Base-by-base conservation (phyloP, 345 rosid species). In the Linum usitatissimum region DNA sequence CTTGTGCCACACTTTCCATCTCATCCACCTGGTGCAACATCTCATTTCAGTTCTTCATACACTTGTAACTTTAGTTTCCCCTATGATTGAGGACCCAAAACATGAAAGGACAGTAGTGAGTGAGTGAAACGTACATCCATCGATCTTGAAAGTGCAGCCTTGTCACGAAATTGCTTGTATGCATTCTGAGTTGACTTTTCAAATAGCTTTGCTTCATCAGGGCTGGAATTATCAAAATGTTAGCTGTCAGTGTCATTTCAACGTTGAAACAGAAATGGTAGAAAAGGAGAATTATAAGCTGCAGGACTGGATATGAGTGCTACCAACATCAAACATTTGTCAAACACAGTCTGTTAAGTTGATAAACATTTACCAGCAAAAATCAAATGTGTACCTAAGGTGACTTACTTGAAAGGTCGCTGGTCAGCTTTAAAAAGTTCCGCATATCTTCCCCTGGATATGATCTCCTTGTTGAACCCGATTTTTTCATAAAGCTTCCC, bases 1-100 rank as follows among this genome's bases (percentile, higher is more conserved):
- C 98, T 73, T 92, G 98, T 67, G 98, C 96, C 71, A 86, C 79
- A 77, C 81, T 87, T 76, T 92, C 98, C 96, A 92, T 89, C 78
- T 83, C 78, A 42, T 89, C 86, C 53, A 84, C 80, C 96, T 92
- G 76, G 20, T 42, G 49, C 62, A 6, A 58, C 6, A 6, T 18
- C 5, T 9, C 9, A 9, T 34, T 34, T 34, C 8, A 34, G 38
- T 34, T 7, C 38, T 3, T 34, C 2, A 2, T 23, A 23, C 1
- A 23, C 28, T 23, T 23, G 28, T 23, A 23, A 23, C 28, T 34
- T 3, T 7, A 34, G 6, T 34, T 34, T 34, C 8, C 38, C 5
- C 38, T 34, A 34, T 23, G 28, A 34, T 7, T 34, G 4, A 34
- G 38, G 8, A 34, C 8, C 6, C 38, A 34, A 34, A 34, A 34